Evolutionary conservation across 441 rosid genomes (phyloP).

Genomic region (Erodium chrysanthum): DNA sequence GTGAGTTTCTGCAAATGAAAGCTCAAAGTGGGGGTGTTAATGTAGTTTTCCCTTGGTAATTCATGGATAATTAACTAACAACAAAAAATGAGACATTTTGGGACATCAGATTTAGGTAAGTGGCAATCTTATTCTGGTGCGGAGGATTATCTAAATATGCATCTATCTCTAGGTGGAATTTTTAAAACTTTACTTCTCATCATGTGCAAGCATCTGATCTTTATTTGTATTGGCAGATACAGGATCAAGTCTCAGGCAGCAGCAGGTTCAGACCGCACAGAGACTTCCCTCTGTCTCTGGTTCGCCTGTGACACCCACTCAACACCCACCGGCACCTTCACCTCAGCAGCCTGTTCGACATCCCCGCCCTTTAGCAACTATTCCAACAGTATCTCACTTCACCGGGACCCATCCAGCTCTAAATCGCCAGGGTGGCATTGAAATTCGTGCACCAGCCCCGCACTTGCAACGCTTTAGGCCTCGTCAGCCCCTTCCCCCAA

Average conservation of each 20-base stretch:
- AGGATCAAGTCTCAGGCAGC: constrained; percentile 31
- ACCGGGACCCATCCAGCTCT: constrained; percentile 30
- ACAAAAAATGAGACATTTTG: no score
- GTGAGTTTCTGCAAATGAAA: no score
- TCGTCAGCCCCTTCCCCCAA: constrained; percentile 17
- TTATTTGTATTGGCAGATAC: constrained; percentile 34
- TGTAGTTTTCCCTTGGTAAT: no score
- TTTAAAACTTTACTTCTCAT: neutral
- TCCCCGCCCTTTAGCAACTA: constrained; percentile 21
- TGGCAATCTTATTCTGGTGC: no score
- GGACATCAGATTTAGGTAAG: constrained; percentile 27
- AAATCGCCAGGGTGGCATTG: constrained; percentile 37
- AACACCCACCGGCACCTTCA: constrained; percentile 18
- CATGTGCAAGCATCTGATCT: constrained; percentile 5
- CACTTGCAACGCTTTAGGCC: constrained; percentile 50
- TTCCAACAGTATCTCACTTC: constrained; percentile 39
- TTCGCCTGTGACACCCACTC: constrained; percentile 8
- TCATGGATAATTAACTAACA: no score
- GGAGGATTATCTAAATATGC: neutral
- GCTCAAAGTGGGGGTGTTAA: no score
- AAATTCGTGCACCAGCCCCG: constrained; percentile 47
- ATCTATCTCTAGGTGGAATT: neutral
- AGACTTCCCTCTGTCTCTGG: constrained; percentile 27
- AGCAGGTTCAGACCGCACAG: constrained; percentile 28
- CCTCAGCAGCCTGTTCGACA: constrained; percentile 24